Percentiles rank a stretch among this genome's conserved stretches.
These are phyloP conservation scores for Alternaria sp. DNA, from an alignment of 2,329 filamentous ascomycete species.

Conservation along the genomic window DNA sequence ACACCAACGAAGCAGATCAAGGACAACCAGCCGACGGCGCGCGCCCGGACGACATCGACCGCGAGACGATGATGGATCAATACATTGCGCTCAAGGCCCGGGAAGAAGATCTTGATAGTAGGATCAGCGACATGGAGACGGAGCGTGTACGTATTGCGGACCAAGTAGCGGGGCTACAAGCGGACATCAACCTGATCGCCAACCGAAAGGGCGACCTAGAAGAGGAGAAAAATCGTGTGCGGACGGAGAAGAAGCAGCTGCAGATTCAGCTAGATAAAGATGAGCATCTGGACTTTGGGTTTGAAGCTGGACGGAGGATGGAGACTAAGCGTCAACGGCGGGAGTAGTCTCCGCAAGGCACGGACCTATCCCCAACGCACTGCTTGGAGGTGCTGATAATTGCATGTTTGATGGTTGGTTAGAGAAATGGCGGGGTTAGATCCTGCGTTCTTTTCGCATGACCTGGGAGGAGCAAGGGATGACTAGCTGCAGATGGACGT, in stretches of 20 bases:
- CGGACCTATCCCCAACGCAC: neutral
- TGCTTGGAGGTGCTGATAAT: neutral
- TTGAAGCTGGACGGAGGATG: slow-evolving; percentile 8
- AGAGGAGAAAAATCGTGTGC: neutral
- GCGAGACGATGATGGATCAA: slow-evolving; percentile 1
- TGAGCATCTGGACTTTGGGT: slow-evolving; percentile 7
- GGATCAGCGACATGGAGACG: neutral
- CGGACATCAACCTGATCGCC: neutral
- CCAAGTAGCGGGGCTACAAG: neutral
- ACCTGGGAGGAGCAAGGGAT: neutral
- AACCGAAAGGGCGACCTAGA: neutral
- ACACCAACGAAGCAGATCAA: neutral
- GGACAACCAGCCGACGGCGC: neutral
- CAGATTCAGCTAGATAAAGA: neutral
- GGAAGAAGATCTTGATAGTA: slow-evolving; percentile 3
- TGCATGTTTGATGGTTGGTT: neutral
- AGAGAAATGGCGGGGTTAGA: neutral
- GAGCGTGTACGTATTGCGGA: neutral
- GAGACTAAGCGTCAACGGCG: slow-evolving; percentile 2
- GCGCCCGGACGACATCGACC: neutral
- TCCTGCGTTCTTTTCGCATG: neutral
- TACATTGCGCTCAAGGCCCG: neutral
- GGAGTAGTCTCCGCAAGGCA: neutral
- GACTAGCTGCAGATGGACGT: neutral
- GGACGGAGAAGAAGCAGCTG: neutral